Percentiles rank a stretch among this genome's conserved stretches.
phyloP scores from a whole-genome alignment of 2,329 filamentous ascomycete genomes.

The Fusarium napiforme region DNA sequence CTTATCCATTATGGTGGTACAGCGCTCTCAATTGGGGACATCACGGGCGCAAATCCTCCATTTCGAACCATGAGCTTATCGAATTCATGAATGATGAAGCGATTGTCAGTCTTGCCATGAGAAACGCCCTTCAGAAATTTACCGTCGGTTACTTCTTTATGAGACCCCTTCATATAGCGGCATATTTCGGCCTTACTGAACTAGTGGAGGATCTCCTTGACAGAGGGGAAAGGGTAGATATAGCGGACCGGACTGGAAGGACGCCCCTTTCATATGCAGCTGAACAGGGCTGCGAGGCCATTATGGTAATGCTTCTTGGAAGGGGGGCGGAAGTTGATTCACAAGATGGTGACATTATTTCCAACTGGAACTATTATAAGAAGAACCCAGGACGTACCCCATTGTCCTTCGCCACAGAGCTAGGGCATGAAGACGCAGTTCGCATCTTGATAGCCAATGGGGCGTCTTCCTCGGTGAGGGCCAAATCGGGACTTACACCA shows the following conservation, averaged over 20 bases:
- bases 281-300: rapidly evolving
- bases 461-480: rapidly evolving
- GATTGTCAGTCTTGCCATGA: not conserved
- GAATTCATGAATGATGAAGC: not conserved
- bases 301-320: rapidly evolving
- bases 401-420: not conserved
- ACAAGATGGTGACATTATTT: rapidly evolving
- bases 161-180: not conserved
- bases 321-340: not conserved
- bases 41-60: not conserved
- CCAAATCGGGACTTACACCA: not conserved
- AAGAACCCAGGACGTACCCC: not conserved
- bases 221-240: not conserved
- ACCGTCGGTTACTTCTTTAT: not conserved
- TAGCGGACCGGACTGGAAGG: not conserved
- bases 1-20: not conserved
- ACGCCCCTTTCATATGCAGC: not conserved
- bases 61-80: not conserved
- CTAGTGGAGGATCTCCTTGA: not conserved
- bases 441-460: rapidly evolving
- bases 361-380: rapidly evolving
- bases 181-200: not conserved
- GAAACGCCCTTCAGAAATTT: not conserved
- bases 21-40: not conserved
- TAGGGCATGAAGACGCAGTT: not conserved